A percentile compares a stretch with the other conserved stretches of the same genome.
Evolutionary conservation across 176 grass and related monocot species (phyloP).

Genomic region (Eragrostis nindensis): DNA sequence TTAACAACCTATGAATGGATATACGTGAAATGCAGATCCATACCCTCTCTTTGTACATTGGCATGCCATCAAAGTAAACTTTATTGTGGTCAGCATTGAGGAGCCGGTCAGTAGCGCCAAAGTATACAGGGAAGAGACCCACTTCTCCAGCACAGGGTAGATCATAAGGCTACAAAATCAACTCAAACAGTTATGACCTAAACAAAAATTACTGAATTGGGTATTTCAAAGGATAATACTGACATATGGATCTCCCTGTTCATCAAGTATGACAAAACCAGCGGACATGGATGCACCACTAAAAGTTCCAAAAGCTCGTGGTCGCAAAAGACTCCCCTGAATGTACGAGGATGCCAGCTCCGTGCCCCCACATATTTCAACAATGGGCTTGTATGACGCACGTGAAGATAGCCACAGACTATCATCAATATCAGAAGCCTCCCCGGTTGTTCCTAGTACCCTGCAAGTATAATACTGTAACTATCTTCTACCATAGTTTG

Average conservation of each 20-base stretch:
- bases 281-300: constrained; percentile 79
- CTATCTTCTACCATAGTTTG: constrained; percentile 3
- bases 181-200: constrained; percentile 28
- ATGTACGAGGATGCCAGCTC: constrained; percentile 89
- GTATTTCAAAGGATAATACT: constrained; percentile 42
- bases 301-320: constrained; percentile 84
- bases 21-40: constrained; percentile 24
- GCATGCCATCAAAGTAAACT: constrained; percentile 98
- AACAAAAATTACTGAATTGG: constrained; percentile 16
- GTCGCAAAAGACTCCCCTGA: constrained; percentile 74
- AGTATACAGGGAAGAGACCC: constrained; percentile 80
- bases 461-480: constrained; percentile 47
- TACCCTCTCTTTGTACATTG: constrained; percentile 85
- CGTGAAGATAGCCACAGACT: constrained; percentile 82
- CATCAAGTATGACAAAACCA: constrained; percentile 86
- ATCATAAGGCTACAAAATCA: constrained; percentile 69
- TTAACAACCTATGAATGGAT: background rate
- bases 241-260: constrained; percentile 85
- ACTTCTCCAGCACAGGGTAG: constrained; percentile 89
- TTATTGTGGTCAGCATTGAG: constrained; percentile 88
- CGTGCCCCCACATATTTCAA: constrained; percentile 91
- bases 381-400: constrained; percentile 76
- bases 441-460: constrained; percentile 73
- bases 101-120: constrained; percentile 72
- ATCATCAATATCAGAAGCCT: constrained; percentile 96